A percentile compares a stretch with the other conserved stretches of the same genome.
Evolutionary conservation across 2,329 filamentous ascomycete species (phyloP).

Genomic region (Aureobasidium sp.): DNA sequence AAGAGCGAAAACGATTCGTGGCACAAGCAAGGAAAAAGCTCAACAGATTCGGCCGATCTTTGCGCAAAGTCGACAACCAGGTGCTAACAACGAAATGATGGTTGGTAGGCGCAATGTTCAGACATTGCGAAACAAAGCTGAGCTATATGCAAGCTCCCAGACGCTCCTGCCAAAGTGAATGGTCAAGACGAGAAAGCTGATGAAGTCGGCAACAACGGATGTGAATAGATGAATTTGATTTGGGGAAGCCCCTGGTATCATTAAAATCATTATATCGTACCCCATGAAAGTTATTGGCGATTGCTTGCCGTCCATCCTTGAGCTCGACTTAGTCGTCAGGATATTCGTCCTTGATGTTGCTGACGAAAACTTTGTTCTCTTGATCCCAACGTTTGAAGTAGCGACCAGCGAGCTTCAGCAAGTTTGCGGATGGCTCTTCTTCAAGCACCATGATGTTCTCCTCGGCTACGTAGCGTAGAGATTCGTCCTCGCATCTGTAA

Average conservation of each 20-base stretch:
- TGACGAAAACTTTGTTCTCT: conserved; percentile 61
- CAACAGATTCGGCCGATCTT: too few relatives aligned
- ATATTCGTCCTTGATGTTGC: conserved; percentile 74
- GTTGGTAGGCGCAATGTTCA: too few relatives aligned
- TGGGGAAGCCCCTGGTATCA: background rate
- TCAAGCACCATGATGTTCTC: conserved; percentile 65
- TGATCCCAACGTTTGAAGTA: conserved; percentile 83
- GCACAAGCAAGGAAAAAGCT: too few relatives aligned
- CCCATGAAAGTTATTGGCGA: background rate
- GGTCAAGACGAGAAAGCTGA: too few relatives aligned
- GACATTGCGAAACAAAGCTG: too few relatives aligned
- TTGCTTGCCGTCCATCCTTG: background rate
- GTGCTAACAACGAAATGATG: too few relatives aligned
- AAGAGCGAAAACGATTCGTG: too few relatives aligned
- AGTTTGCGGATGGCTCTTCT: conserved; percentile 42
- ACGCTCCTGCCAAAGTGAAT: too few relatives aligned
- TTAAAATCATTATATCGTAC: background rate
- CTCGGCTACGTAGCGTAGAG: conserved; percentile 66
- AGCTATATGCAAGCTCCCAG: too few relatives aligned
- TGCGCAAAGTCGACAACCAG: too few relatives aligned
- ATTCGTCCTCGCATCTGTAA: conserved; percentile 55
- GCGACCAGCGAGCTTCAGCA: conserved; percentile 66
- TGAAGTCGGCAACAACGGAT: background rate
- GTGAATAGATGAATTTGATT: background rate
- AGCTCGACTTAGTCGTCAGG: conserved; percentile 61